Evolutionary conservation across 805 yeast species (phyloP).

Genomic region (Zygosaccharomyces gambellarensis): DNA sequence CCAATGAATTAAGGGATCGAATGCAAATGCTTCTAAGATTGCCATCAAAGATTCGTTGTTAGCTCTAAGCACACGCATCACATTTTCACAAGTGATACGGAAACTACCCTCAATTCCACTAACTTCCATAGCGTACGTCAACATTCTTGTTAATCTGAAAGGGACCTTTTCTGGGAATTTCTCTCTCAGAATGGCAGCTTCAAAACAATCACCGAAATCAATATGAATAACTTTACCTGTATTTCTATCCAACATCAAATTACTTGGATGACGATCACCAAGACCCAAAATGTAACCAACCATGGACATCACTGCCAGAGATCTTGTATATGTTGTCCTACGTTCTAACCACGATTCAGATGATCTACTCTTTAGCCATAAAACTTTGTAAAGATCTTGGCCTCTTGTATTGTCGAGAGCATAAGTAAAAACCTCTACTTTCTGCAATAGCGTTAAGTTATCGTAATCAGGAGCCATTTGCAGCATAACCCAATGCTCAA

Average conservation of each 20-base stretch:
- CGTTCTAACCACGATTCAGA: slow-evolving; percentile 98
- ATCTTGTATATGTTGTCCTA: slow-evolving; percentile 91
- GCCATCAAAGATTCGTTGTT: slow-evolving; percentile 98
- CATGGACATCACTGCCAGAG: slow-evolving; percentile 98
- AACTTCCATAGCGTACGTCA: slow-evolving; percentile 97
- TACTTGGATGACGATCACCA: slow-evolving; percentile 98
- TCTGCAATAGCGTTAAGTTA: slow-evolving; percentile 77
- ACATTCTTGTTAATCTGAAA: slow-evolving; percentile 92
- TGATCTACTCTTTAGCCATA: slow-evolving; percentile 93
- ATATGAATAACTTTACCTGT: slow-evolving; percentile 96
- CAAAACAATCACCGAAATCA: slow-evolving; percentile 99
- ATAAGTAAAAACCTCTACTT: slow-evolving; percentile 93
- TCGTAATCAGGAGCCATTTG: slow-evolving; percentile 98
- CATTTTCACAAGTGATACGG: slow-evolving; percentile 94
- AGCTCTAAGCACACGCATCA: slow-evolving; percentile 88
- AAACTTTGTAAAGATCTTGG: slow-evolving; percentile 88
- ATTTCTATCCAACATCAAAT: slow-evolving; percentile 86
- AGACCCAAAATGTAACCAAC: slow-evolving; percentile 94
- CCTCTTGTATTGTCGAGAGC: slow-evolving; percentile 95
- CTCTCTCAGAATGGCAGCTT: slow-evolving; percentile 93
- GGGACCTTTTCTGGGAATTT: slow-evolving; percentile 98
- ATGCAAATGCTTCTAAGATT: slow-evolving; percentile 94
- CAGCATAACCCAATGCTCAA: slow-evolving; percentile 91
- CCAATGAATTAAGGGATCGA: slow-evolving; percentile 98
- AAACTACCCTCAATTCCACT: slow-evolving; percentile 97